phyloP scores from a whole-genome alignment of 306 rosid genomes.

The Lathyrus tuberosus region DNA sequence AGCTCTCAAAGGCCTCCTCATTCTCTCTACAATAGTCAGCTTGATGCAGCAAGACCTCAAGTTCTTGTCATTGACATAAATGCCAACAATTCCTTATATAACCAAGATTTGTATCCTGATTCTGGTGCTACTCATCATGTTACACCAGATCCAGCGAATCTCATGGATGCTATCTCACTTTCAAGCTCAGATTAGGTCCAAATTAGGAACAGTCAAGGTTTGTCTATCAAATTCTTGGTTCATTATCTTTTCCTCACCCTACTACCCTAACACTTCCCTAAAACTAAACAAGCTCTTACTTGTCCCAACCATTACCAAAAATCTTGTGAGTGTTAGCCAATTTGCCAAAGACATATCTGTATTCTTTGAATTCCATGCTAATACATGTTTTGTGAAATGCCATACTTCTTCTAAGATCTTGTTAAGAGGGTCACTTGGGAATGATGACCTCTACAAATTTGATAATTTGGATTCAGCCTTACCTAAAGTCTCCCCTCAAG shows the following conservation, averaged over 20 bases:
- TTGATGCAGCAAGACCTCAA: background rate
- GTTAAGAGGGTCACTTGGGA: too few species aligned
- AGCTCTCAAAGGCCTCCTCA: background rate
- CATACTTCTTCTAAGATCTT: too few species aligned
- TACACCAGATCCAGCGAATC: background rate
- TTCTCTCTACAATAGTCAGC: background rate
- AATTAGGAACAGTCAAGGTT: background rate
- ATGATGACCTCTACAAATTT: too few species aligned
- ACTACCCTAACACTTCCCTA: too few species aligned
- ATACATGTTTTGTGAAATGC: too few species aligned
- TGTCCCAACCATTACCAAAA: too few species aligned
- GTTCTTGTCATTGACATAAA: background rate
- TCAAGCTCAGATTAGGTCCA: background rate
- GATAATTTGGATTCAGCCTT: too few species aligned
- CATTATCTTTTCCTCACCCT: background rate
- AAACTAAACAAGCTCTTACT: too few species aligned
- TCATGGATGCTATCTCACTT: background rate
- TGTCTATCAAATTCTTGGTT: background rate
- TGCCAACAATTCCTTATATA: background rate
- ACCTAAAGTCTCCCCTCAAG: too few species aligned
- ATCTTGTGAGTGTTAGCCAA: too few species aligned
- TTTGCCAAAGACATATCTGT: too few species aligned
- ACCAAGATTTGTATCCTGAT: background rate
- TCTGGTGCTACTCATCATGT: background rate
- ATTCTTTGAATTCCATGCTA: too few species aligned